These are phyloP conservation scores for Hippophae tibetana DNA, from an alignment of 306 rosid genomes.

Conservation along the genomic window DNA sequence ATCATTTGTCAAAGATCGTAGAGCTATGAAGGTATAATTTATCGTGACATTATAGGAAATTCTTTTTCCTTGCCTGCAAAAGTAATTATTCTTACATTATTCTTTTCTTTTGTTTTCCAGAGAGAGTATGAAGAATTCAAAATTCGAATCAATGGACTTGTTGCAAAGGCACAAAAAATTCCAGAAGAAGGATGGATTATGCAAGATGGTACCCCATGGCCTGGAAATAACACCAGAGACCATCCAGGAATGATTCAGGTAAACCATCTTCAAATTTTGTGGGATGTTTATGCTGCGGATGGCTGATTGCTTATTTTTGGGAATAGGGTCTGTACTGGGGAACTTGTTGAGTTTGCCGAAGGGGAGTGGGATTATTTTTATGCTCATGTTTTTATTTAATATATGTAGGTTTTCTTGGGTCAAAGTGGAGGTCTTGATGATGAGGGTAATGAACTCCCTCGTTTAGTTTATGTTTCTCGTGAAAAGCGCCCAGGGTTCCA, in stretches of 20 bases:
- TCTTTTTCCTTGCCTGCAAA: neutral
- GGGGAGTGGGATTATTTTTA: neutral
- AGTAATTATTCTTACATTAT: slow-evolving; percentile 11
- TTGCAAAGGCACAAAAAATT: slow-evolving; percentile 71
- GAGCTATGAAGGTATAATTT: slow-evolving; percentile 83
- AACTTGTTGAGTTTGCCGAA: neutral
- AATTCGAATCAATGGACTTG: slow-evolving; percentile 74
- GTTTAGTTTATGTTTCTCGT: slow-evolving; percentile 94
- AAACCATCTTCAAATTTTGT: slow-evolving; percentile 13
- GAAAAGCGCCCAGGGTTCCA: slow-evolving; percentile 99
- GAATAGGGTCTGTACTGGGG: neutral
- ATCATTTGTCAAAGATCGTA: slow-evolving; percentile 91
- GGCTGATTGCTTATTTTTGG: slow-evolving; percentile 1
- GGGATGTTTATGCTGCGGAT: slow-evolving; percentile 4
- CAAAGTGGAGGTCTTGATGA: slow-evolving; percentile 93
- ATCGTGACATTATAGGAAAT: neutral
- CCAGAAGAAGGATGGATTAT: slow-evolving; percentile 98
- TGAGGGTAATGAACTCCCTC: slow-evolving; percentile 95
- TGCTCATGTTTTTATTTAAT: slow-evolving; percentile 5
- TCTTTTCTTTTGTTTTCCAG: slow-evolving; percentile 29
- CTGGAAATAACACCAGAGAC: slow-evolving; percentile 96
- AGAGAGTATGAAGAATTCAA: slow-evolving; percentile 97
- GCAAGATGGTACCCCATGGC: slow-evolving; percentile 99
- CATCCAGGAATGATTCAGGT: slow-evolving; percentile 99
- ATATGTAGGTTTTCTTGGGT: slow-evolving; percentile 83